Evolutionary conservation across 2,329 filamentous ascomycete genomes (phyloP).

Genomic region (Penicillium frequentans): DNA sequence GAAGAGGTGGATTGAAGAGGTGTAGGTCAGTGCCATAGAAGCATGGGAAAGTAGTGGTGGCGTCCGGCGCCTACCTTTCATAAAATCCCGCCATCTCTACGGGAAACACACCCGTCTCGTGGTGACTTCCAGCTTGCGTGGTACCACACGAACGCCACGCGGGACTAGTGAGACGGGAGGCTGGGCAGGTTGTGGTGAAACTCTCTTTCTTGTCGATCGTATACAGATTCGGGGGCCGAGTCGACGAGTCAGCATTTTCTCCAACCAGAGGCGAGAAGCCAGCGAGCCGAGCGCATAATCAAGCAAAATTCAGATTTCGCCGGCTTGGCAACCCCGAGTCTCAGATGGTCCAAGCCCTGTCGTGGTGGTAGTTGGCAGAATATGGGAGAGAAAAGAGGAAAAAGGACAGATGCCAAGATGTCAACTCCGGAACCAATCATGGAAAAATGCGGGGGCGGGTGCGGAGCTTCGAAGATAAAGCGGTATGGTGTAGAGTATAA

Average conservation of each 20-base stretch:
- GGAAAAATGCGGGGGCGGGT: neutral
- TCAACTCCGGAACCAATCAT: neutral
- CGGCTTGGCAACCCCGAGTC: neutral
- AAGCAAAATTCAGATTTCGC: neutral
- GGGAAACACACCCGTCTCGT: neutral
- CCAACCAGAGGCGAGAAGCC: neutral
- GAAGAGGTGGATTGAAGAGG: neutral
- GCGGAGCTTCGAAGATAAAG: neutral
- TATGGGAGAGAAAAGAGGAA: neutral
- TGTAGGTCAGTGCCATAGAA: constrained; percentile 3
- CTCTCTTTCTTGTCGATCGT: constrained; percentile 8
- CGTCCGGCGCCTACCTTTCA: neutral
- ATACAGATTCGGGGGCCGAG: constrained; percentile 7
- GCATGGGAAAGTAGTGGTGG: neutral
- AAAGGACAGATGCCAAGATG: neutral
- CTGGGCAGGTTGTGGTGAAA: constrained; percentile 1
- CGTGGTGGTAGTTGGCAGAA: neutral
- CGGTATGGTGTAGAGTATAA: too few species aligned
- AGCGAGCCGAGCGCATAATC: neutral
- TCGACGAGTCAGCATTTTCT: neutral
- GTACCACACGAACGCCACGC: neutral
- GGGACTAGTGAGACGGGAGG: constrained; percentile 3
- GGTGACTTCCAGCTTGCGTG: neutral
- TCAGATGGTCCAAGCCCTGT: neutral
- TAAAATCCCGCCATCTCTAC: neutral